Evolutionary conservation across 805 yeast genomes (phyloP), one percentile per base, ranked within the genome.

Genomic region (Candida tibetensis): DNA sequence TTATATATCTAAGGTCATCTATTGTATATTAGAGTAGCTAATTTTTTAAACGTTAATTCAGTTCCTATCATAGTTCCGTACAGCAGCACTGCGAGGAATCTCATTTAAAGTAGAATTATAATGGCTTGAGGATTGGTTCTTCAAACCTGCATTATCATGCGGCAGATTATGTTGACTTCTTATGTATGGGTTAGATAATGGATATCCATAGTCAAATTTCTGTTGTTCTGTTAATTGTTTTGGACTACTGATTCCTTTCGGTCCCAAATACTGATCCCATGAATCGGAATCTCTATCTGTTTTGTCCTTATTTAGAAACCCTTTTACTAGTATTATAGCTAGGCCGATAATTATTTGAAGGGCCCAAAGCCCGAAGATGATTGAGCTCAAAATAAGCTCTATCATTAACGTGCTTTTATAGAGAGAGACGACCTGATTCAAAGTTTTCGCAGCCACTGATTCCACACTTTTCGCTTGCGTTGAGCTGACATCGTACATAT

Each of bases 201-300:
- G 65, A 36, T 47, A 54, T 5, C 58, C 61, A 37, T 63, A 63
- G 10, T 36, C 44, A 9, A 36, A 23, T 32, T 49, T 51, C 32
- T 63, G 56, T 17, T 52, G 42, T 3, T 34, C 32, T 2, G 64
- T 51, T 32, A 63, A 49, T 1, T 60, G 62, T 32, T 49, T 37
- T 1, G 69, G 69, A 4, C 28, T 25, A 22, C 69, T 45, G 21
- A 62, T 61, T 5, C 15, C 28, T 21, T 21, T 21, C 9, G 7
- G 9, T 10, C 10, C 10, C n/a, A n/a, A n/a, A n/a, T n/a, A n/a
- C n/a, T n/a, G n/a, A n/a, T n/a, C n/a, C n/a, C n/a, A n/a, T n/a
- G n/a, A n/a, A 10, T 21, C 7, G 9, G 25, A 21, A 10, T 7
- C 10, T 7, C 25, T 10, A 21, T 21, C 25, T 7, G 25, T 10